Evolutionary conservation across 768 basidiomycete genomes (phyloP), one percentile per base, ranked within the genome.

Genomic region (Pulveroboletus sp.): DNA sequence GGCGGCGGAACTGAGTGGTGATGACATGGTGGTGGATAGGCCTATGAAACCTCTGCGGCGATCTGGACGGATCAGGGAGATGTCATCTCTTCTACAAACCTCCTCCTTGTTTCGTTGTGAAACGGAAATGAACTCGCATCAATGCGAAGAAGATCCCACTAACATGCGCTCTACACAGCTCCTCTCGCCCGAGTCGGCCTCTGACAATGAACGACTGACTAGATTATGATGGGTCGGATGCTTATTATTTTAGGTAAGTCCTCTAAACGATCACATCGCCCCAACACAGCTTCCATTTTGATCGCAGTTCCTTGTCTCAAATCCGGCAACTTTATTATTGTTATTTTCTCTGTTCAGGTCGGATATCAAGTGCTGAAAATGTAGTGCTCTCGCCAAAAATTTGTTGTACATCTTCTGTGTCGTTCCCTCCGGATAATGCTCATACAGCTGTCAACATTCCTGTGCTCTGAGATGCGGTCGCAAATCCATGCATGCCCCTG

Each of bases 11-110:
- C 50, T 58, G 41, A 40, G 59, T 56, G 48, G 47, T 57, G 58
- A 67, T 57, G 61, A 51, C 43, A 67, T 63, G 61, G 47, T 44
- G 13, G 53, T 69, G 45, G 61, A 65, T 53, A 69, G 67, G 20
- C 67, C 65, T 50, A 59, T 69, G 61, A 70, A 67, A 65, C 69
- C 67, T 53, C 56, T 69, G 43, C 67, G 67, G 57, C 58, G 60
- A 58, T 64, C 67, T 52, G 49, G 56, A 49, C 63, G 57, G 61
- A 62, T 56, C 56, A 56, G 65, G 56, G 57, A 56, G 40, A 21
- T 57, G 52, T 55, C 64, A 51, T 32, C 60, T 57, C 60, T 52
- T 65, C 43, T 55, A 56, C 57, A 51, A 49, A 36, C 38, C 45
- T 54, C 44, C 45, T 61, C 57, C 58, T 54, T 55, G 54, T 58